Base-by-base conservation (phyloP, 495 filamentous ascomycete genomes). In the Aspergillus sclerotiicarbonarius region DNA sequence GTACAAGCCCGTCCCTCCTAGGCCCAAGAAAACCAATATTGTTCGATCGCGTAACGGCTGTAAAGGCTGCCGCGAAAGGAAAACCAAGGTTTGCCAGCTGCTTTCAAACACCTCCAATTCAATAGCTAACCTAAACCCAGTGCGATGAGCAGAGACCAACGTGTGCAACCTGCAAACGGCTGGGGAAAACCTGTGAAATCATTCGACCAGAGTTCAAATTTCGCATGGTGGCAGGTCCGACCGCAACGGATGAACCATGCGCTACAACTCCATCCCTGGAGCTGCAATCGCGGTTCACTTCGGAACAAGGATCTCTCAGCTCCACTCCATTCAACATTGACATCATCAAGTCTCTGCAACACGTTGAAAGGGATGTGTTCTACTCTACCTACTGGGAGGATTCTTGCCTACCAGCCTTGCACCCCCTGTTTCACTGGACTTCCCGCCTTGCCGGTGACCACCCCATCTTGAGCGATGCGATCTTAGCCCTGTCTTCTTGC, bases 101-200 rank as follows among this genome's bases (percentile, higher is more conserved):
- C 10, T 8, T n/a, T 16, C 41, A 13, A 5, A 16, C 7, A 16
- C 7, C 7, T 19, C 6, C 0, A n/a, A 6, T 12, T 20, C 25
- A 47, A 45, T 3, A 44, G 12, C 16, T 21, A 50, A 37, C 16
- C 16, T 29, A 15, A 57, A 13, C 3, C 33, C 13, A 76, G 70
- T 77, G 74, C 51, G 74, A 77, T 58, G 74, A 77, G 59, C 69
- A 68, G 47, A 74, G 67, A 67, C 72, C 74, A 30, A 65, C 64
- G 5, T 76, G 74, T 32, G 71, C 71, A 20, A 71, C 74, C 50
- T 77, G 74, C 54, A 49, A 52, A 21, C 67, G 74, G 35, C 60
- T 73, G 5, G 71, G 70, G 3, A 75, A 62, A 46, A 58, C 56
- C 20, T 77, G 72, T 25, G 69, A 71, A n/a, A 58, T 57, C 4